These are phyloP conservation scores for Xerocomellus chrysenteron DNA, from an alignment of 768 basidiomycete genomes.

Conservation along the genomic window DNA sequence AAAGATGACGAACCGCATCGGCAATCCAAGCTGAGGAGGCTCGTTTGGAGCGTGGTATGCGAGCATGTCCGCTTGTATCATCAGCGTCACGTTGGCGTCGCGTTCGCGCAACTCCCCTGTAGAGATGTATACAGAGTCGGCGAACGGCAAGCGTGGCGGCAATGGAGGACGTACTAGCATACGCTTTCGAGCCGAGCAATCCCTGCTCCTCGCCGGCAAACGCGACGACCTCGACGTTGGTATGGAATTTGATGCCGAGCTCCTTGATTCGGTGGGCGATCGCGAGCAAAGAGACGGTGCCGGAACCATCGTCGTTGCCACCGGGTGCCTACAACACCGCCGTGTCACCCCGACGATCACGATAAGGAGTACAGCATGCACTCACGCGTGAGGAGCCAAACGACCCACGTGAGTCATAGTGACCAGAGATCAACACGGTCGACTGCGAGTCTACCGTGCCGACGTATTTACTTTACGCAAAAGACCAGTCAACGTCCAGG, in stretches of 20 bases:
- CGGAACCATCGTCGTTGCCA: conserved; percentile 63
- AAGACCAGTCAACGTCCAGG: background rate
- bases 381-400: conserved; percentile 67
- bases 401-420: conserved; percentile 90
- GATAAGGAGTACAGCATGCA: background rate
- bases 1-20: conserved; percentile 52
- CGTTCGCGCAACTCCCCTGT: conserved; percentile 57
- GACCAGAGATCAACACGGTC: conserved; percentile 75
- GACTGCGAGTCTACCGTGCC: conserved; percentile 46
- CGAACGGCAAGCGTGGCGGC: background rate
- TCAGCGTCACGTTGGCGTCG: conserved; percentile 69
- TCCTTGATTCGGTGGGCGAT: conserved; percentile 75
- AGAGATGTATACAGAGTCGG: background rate
- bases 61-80: conserved; percentile 93
- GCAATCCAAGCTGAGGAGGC: conserved; percentile 81
- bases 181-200: conserved; percentile 71
- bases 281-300: conserved; percentile 69
- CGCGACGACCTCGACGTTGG: conserved; percentile 75
- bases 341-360: background rate
- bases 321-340: conserved; percentile 39
- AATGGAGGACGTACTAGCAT: conserved; percentile 61
- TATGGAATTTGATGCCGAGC: conserved; percentile 65
- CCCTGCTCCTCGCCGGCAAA: conserved; percentile 96
- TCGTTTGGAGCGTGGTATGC: conserved; percentile 79
- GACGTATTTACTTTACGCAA: conserved; percentile 47